phyloP scores from a whole-genome alignment of 2,329 filamentous ascomycete species.

The Scolecobasidium constrictum region DNA sequence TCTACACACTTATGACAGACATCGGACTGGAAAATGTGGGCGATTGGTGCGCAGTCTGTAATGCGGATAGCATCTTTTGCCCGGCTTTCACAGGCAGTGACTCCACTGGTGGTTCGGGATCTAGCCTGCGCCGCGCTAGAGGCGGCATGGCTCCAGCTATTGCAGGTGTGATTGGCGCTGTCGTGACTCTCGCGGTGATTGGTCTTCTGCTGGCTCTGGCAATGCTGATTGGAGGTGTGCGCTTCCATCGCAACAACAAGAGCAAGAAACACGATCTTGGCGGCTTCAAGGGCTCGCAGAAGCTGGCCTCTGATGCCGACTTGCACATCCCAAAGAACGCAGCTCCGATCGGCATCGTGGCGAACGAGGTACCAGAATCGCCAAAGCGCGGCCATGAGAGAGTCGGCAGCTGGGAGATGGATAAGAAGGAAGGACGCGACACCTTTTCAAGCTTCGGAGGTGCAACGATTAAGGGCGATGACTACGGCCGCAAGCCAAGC shows the following conservation, averaged over 20 bases:
- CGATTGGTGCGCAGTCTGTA: slow-evolving; percentile 44
- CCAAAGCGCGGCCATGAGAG: slow-evolving; percentile 37
- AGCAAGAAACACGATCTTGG: slow-evolving; percentile 28
- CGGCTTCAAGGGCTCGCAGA: slow-evolving; percentile 45
- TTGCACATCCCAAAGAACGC: slow-evolving; percentile 35
- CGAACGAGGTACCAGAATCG: slow-evolving; percentile 21
- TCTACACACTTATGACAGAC: slow-evolving; percentile 31
- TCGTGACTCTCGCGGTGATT: slow-evolving; percentile 38
- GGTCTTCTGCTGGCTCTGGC: slow-evolving; percentile 29
- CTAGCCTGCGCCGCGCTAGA: neutral
- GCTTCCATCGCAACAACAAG: slow-evolving; percentile 21
- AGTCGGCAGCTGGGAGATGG: slow-evolving; percentile 47
- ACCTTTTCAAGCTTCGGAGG: slow-evolving; percentile 6
- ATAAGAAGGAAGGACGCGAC: slow-evolving; percentile 1
- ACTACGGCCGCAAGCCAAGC: slow-evolving; percentile 26
- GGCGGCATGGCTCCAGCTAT: slow-evolving; percentile 31
- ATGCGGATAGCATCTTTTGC: slow-evolving; percentile 39
- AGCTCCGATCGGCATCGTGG: slow-evolving; percentile 13
- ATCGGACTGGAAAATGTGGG: slow-evolving; percentile 32
- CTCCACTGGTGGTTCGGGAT: slow-evolving; percentile 1
- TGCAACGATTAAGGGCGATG: slow-evolving; percentile 18
- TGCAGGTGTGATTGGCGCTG: slow-evolving; percentile 46
- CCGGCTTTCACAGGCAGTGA: slow-evolving; percentile 21
- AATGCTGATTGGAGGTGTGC: slow-evolving; percentile 7
- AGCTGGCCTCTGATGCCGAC: slow-evolving; percentile 44